phyloP scores from a whole-genome alignment of 106 monocot species.

The Iris macrosiphon region DNA sequence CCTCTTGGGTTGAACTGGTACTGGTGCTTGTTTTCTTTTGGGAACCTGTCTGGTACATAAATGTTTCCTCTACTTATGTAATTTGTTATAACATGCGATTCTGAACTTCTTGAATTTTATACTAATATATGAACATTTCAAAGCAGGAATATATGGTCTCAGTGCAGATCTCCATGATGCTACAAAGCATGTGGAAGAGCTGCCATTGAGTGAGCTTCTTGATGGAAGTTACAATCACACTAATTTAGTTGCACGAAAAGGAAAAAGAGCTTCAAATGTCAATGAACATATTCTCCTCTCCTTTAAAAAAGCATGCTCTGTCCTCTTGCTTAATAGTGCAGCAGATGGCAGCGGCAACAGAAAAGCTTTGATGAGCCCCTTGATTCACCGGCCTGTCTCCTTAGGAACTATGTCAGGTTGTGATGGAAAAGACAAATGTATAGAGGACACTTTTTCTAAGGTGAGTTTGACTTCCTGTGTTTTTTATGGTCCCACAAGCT shows the following conservation, averaged over 20 bases:
- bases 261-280: slow-evolving; percentile 29
- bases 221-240: slow-evolving; percentile 45
- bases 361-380: slow-evolving; percentile 15
- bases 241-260: slow-evolving; percentile 41
- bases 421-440: slow-evolving; percentile 27
- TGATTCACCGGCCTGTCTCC: slow-evolving; percentile 14
- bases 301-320: slow-evolving; percentile 50
- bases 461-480: slow-evolving; percentile 13
- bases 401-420: slow-evolving; percentile 15
- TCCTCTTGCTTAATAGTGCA: slow-evolving; percentile 33
- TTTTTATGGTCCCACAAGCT: not conserved
- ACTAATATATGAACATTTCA: slow-evolving; percentile 10
- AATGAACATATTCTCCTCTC: slow-evolving; percentile 57
- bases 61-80: not conserved
- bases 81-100: not conserved
- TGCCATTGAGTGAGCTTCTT: slow-evolving; percentile 61
- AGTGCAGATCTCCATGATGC: slow-evolving; percentile 52
- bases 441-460: slow-evolving; percentile 23
- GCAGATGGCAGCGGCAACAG: slow-evolving; percentile 6
- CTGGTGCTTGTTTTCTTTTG: not conserved
- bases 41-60: not conserved
- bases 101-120: not conserved
- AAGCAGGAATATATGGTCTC: slow-evolving; percentile 52
- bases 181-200: slow-evolving; percentile 53
- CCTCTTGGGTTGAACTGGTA: not conserved